A percentile compares a stretch with the other conserved stretches of the same genome.
Conservation (phyloP, 83 land plant species). For the Picea engelmannii region DNA sequence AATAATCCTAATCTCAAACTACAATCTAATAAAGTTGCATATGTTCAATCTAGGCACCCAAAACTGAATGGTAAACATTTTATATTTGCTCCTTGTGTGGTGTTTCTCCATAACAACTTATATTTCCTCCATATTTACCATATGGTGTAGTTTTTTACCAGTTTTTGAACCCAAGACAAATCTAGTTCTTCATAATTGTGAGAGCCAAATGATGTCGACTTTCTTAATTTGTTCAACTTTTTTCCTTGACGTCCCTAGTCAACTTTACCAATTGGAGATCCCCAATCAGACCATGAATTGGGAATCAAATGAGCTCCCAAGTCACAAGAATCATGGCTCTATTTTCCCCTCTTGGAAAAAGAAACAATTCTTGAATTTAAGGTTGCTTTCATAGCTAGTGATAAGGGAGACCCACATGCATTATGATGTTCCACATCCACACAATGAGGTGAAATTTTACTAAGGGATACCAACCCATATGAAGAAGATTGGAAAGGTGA, state of each 20-base stretch:
- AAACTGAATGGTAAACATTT: slow-evolving; percentile 33
- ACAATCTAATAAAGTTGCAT: slow-evolving; percentile 41
- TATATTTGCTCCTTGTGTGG: slow-evolving; percentile 18
- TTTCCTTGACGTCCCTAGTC: slow-evolving; percentile 67
- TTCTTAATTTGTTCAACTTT: slow-evolving; percentile 36
- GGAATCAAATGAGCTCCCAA: slow-evolving; percentile 12
- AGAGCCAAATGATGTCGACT: slow-evolving; percentile 45
- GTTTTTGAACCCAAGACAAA: slow-evolving; percentile 65
- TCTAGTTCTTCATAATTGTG: slow-evolving; percentile 59
- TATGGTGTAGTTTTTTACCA: slow-evolving; percentile 65
- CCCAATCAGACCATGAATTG: slow-evolving; percentile 58
- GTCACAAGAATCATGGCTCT: slow-evolving; percentile 48
- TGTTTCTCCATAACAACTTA: slow-evolving; percentile 13
- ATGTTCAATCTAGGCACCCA: slow-evolving; percentile 59
- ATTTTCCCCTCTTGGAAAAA: slow-evolving; percentile 46
- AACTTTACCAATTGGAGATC: slow-evolving; percentile 53
- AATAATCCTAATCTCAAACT: neutral
- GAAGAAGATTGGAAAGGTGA: slow-evolving; percentile 26
- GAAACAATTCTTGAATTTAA: slow-evolving; percentile 10
- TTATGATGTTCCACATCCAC: slow-evolving; percentile 26
- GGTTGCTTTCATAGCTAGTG: slow-evolving; percentile 31
- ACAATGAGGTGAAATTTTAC: slow-evolving; percentile 40
- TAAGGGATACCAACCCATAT: slow-evolving; percentile 4
- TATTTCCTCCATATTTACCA: slow-evolving; percentile 27
- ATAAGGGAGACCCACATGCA: slow-evolving; percentile 42